Evolutionary conservation across 148 eudicot species (phyloP).

Genomic region (Polygonum aviculare): DNA sequence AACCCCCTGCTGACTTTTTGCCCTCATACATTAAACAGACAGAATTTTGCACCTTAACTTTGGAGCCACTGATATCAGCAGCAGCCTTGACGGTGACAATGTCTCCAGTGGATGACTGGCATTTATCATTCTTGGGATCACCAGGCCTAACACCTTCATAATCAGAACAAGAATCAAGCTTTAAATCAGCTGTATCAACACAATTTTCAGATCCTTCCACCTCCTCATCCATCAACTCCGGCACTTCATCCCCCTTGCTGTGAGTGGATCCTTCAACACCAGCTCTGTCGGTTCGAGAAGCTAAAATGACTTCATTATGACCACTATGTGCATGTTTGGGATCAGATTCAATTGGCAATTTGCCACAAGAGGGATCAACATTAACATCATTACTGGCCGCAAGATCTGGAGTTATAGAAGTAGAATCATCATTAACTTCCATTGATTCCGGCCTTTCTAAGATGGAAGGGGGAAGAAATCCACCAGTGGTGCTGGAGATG

Average conservation of each 20-base stretch:
- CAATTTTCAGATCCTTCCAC: conserved; percentile 20
- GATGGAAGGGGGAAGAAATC: conserved; percentile 18
- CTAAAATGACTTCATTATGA: conserved; percentile 18
- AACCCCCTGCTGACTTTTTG: conserved; percentile 17
- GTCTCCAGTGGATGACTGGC: conserved; percentile 19
- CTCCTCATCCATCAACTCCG: conserved; percentile 17
- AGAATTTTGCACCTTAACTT: conserved; percentile 17
- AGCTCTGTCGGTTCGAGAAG: conserved; percentile 11
- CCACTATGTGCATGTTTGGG: conserved; percentile 17
- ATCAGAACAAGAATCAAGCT: conserved; percentile 23
- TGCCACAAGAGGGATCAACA: conserved; percentile 15
- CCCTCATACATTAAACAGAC: conserved; percentile 14
- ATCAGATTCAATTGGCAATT: conserved; percentile 20
- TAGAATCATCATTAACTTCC: conserved; percentile 22
- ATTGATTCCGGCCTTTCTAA: conserved; percentile 19
- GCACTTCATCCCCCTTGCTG: conserved; percentile 12
- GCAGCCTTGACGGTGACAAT: conserved; percentile 14
- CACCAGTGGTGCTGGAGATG: conserved; percentile 21
- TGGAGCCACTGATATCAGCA: conserved; percentile 12
- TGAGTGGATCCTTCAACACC: conserved; percentile 20
- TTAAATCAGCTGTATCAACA: conserved; percentile 17
- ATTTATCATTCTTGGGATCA: conserved; percentile 19
- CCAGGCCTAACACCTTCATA: conserved; percentile 23
- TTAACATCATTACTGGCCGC: conserved; percentile 15
- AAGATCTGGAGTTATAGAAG: conserved; percentile 14